Percentiles rank a stretch among this genome's conserved stretches.
Conservation (phyloP, 176 grass and related monocot species). For the Zea mays region DNA sequence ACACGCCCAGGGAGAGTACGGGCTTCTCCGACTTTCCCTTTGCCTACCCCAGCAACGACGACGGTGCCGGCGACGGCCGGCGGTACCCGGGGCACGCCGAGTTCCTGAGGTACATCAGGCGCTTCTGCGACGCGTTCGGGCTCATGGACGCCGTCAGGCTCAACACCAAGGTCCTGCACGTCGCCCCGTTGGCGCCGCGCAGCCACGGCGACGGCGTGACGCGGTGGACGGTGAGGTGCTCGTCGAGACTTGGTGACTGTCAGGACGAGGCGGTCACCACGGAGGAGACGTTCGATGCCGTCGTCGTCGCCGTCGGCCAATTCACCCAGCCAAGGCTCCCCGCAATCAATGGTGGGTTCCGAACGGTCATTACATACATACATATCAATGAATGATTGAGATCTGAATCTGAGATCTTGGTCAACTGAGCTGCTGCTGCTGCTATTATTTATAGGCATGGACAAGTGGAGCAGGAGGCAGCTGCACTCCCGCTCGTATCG, state of each 20-base stretch:
- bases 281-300: constrained; percentile 40
- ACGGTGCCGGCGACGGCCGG: constrained; percentile 18
- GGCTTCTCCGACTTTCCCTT: constrained; percentile 48
- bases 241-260: background rate
- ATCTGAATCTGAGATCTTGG: too few species aligned
- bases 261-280: background rate
- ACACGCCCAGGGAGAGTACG: background rate
- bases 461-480: constrained; percentile 33
- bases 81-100: constrained; percentile 42
- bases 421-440: too few species aligned
- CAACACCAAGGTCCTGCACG: constrained; percentile 34
- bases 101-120: constrained; percentile 35
- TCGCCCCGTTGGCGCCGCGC: background rate
- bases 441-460: constrained; percentile 6
- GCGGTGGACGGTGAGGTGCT: constrained; percentile 8
- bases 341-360: background rate
- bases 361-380: too few species aligned
- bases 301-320: constrained; percentile 28
- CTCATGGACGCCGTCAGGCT: constrained; percentile 44
- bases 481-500: constrained; percentile 51
- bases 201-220: too few species aligned
- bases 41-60: background rate
- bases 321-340: constrained; percentile 37
- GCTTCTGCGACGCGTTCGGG: constrained; percentile 36
- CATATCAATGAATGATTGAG: too few species aligned